Evolutionary conservation across 768 basidiomycete species (phyloP), one percentile per base, ranked within the genome.

Genomic region (Phlebiopsis flavidoalba): DNA sequence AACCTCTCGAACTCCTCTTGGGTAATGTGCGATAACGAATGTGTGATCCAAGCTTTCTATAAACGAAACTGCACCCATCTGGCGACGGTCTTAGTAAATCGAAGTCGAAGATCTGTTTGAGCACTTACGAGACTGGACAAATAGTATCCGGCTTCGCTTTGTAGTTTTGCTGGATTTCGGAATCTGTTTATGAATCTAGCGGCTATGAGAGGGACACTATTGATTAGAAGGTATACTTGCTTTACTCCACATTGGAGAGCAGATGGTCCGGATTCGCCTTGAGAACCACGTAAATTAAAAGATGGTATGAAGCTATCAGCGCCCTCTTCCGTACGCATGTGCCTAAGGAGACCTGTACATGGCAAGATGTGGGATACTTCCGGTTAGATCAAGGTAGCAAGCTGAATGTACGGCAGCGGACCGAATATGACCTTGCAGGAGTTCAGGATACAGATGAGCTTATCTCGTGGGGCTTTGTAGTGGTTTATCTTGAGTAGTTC

Each of bases 391-490:
- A 52, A 55, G n/a, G 33, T 43, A n/a, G 19, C 31, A 35, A 10
- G 53, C 45, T 45, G 60, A 57, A 58, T 56, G 64, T 56, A 65
- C 40, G 64, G 50, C 12, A 26, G 73, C 89, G 62, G 64, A 95
- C 96, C 97, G 69, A 97, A 98, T 66, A 99, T 98, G 73, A 99
- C 94, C 77, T 99, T 99, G 85, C 95, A 99, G 73, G 87, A 91
- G 70, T 99, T 99, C 53, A 98, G 76, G 43, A 98, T 90, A 73
- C 97, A 98, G 58, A 99, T 98, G 55, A 98, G 78, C 75, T 99
- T 99, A 74, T 99, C 97, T 47, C 97, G 82, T 8, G 97, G 97
- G 10, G 97, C 97, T 73, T 98, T 98, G 79, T 98, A 99, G 71
- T 98, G 95, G 68, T 97, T 98, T 63, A 99, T 89, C 80, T 98